Evolutionary conservation across 1,284 basidiomycete species (phyloP), one percentile per base, ranked within the genome.

Genomic region (Puccinia horiana): DNA sequence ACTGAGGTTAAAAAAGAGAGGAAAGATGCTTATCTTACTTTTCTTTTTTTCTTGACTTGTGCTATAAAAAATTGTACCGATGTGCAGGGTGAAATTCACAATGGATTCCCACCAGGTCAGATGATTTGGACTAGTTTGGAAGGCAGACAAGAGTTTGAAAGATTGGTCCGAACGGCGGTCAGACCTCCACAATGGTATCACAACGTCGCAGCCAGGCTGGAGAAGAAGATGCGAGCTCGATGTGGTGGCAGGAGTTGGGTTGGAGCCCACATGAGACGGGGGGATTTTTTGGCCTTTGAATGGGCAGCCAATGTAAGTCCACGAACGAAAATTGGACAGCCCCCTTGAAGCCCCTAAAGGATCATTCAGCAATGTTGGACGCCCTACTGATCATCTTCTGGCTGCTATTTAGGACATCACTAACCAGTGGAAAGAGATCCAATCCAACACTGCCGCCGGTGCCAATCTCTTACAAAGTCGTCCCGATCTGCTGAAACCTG

Each of bases 171-270:
- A 23, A 37, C 56, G 9, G 72, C 61, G 1, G 56, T 81, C 9
- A 49, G 49, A 37, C 80, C 80, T 2, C 80, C 70, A 32, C 40
- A 74, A 63, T 44, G 72, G 42, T 81, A 81, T 61, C 67, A 81
- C 18, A 12, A 61, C 40, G 44, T 81, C 9, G 80, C 80, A 16
- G 61, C 70, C 26, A 67, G 73, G n/a, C 47, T 81, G 14, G 80
- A 81, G 47, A 44, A 58, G 56, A 81, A 72, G 58, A 81, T 81
- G 80, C 56, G 80, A 37, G 80, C 70, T 29, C 37, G 72, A 75
- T 75, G 72, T 75, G 70, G 61, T n/a, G 80, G 80, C 2, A 65
- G 80, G 20, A 65, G 56, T 32, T 81, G 80, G 80, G 54, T 70
- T 63, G 80, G 70, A 23, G 72, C 54, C 23, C 80, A 81, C 35